Evolutionary conservation across 345 rosid species (phyloP).

Genomic region (Salix koriyanagi): DNA sequence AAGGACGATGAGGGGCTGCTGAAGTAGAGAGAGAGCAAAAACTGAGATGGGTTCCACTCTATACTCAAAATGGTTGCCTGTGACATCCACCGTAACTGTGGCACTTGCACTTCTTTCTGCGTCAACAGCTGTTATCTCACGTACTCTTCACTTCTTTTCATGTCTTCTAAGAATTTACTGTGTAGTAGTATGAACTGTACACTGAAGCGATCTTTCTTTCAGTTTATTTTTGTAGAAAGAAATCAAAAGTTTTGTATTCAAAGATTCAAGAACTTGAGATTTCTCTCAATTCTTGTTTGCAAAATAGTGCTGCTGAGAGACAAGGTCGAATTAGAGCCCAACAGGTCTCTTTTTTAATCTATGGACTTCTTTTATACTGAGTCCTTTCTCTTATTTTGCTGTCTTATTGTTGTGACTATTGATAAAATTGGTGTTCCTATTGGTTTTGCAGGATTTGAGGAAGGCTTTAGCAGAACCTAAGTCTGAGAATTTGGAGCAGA

Average conservation of each 20-base stretch:
- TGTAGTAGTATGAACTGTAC: not conserved
- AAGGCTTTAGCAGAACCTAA: constrained; percentile 48
- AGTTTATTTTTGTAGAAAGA: constrained; percentile 54
- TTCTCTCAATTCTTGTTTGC: constrained; percentile 53
- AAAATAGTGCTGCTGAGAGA: constrained; percentile 74
- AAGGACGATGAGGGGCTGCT: not conserved
- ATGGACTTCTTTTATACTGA: too few species aligned
- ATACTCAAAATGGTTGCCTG: constrained; percentile 16
- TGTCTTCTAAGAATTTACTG: not conserved
- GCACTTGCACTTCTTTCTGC: constrained; percentile 35
- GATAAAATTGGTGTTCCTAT: not conserved
- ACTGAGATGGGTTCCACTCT: constrained; percentile 7
- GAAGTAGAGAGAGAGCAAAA: not conserved
- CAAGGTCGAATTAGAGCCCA: constrained; percentile 87
- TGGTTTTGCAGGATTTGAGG: constrained; percentile 54
- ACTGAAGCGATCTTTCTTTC: not conserved
- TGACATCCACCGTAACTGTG: constrained; percentile 9
- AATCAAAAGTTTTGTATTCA: constrained; percentile 26
- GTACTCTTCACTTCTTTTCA: constrained; percentile 16
- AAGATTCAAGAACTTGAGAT: constrained; percentile 50
- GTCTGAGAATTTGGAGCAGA: constrained; percentile 34
- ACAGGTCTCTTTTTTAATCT: constrained; percentile 41
- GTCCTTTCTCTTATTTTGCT: not conserved
- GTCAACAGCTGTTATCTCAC: constrained; percentile 30
- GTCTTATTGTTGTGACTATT: not conserved